Percentiles rank a stretch among this genome's conserved stretches.
Conservation (phyloP, 768 basidiomycete species). For the Strobilomyces confusus region DNA sequence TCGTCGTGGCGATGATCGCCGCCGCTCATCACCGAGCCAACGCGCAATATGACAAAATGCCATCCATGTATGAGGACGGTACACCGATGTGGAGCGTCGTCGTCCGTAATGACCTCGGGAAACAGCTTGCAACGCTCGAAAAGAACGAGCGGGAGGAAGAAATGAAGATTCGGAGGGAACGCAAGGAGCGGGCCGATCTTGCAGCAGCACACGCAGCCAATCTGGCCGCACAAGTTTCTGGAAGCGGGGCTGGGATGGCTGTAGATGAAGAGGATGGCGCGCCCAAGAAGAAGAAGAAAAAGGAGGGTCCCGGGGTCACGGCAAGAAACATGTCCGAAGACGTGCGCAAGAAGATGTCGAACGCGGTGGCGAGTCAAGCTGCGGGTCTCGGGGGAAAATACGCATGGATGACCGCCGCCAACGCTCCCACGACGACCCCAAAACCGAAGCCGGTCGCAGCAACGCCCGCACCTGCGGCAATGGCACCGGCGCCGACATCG, state of each 20-base stretch:
- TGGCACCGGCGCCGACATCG: conserved; percentile 24
- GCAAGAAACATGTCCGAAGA: conserved; percentile 91
- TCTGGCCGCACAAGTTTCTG: conserved; percentile 54
- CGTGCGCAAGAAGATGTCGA: conserved; percentile 87
- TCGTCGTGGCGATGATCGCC: conserved; percentile 62
- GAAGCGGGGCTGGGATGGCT: conserved; percentile 21
- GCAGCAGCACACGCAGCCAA: conserved; percentile 67
- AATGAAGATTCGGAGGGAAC: conserved; percentile 63
- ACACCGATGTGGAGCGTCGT: conserved; percentile 81
- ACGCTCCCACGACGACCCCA: conserved; percentile 38
- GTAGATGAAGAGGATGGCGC: conserved; percentile 49
- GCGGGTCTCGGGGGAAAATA: conserved; percentile 83
- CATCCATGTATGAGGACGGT: conserved; percentile 61
- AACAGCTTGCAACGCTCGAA: conserved; percentile 73
- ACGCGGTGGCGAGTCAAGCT: conserved; percentile 83
- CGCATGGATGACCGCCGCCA: conserved; percentile 81
- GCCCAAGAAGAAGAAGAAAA: conserved; percentile 78
- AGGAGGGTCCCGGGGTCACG: conserved; percentile 79
- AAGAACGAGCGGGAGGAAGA: conserved; percentile 83
- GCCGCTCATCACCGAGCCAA: conserved; percentile 68
- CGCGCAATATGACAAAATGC: conserved; percentile 63
- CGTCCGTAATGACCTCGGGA: conserved; percentile 74
- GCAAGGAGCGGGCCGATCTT: conserved; percentile 73
- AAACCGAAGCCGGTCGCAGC: conserved; percentile 35
- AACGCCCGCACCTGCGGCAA: conserved; percentile 29